Evolutionary conservation across 108 stramenopile species (phyloP), one percentile per base, ranked within the genome.

Genomic region (Stephanodiscus minutulus): DNA sequence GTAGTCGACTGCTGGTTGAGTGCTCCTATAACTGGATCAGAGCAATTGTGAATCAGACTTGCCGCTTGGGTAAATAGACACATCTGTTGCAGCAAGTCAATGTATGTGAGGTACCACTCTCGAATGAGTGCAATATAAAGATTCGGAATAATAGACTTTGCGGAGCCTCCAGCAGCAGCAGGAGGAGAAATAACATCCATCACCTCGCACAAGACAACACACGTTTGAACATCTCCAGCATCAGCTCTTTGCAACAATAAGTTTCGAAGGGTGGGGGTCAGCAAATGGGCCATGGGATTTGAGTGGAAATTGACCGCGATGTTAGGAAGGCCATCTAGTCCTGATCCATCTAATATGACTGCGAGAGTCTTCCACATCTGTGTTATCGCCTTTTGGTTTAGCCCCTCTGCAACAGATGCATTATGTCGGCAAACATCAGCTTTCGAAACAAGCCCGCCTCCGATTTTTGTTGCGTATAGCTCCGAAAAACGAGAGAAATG

Each of bases 81-180:
- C 90, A 91, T 90, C 70, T 88, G 88, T 29, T 90, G 85, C 36
- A 94, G 70, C 2, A 94, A 68, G 59, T 94, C 93, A 46, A 94
- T 91, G 56, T 94, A 94, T 0, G 84, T 83, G 8, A 94, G 72
- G 68, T 94, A 94, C 93, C 93, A 94, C 71, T 94, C 90, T 72
- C 93, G 77, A 6, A 94, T 82, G 15, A 90, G 44, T 44, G 81
- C 66, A 20, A 91, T 76, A 20, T 74, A 61, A 18, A 92, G 72
- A 73, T 75, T 81, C 9, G 89, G 91, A 27, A 94, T 71, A 0
- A 64, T 77, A 6, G 81, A 82, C 33, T 68, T 73, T 22, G 80
- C 68, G 25, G 71, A 25, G 10, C 82, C 88, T 13, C 73, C 70
- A 13, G 79, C 29, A 48, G 52, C 47, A 2, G 24, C 29, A 13